Evolutionary conservation across 768 basidiomycete species (phyloP).

Genomic region (Hygrophorus russula): DNA sequence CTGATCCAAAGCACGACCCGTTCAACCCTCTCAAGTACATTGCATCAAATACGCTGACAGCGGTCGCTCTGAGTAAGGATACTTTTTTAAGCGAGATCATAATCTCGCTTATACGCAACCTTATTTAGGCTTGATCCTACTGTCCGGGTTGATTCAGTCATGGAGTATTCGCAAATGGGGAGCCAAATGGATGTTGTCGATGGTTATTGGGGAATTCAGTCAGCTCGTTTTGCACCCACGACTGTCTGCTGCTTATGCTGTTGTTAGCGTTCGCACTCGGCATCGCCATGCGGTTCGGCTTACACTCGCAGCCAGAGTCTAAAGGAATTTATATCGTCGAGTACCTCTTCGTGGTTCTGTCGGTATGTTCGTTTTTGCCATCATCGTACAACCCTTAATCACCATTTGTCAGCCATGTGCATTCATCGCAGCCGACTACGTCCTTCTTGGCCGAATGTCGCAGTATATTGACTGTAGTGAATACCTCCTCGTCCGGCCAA

Average conservation of each 20-base stretch:
- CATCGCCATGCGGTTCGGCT: slow-evolving; percentile 41
- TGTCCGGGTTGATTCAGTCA: slow-evolving; percentile 32
- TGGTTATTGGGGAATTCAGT: slow-evolving; percentile 54
- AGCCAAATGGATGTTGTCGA: slow-evolving; percentile 47
- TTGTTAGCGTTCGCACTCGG: slow-evolving; percentile 43
- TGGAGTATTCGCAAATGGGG: slow-evolving; percentile 31
- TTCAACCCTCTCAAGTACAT: too few relatives aligned
- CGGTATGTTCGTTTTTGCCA: slow-evolving; percentile 22
- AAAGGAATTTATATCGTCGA: slow-evolving; percentile 41
- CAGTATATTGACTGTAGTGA: slow-evolving; percentile 32
- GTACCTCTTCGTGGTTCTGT: slow-evolving; percentile 50
- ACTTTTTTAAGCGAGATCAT: background rate
- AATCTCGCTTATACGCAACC: background rate
- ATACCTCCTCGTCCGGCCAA: slow-evolving; percentile 37
- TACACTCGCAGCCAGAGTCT: slow-evolving; percentile 43
- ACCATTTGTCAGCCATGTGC: slow-evolving; percentile 45
- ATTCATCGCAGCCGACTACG: slow-evolving; percentile 60
- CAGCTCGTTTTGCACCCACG: slow-evolving; percentile 11
- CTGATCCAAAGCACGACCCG: too few relatives aligned
- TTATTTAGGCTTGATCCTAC: slow-evolving; percentile 23
- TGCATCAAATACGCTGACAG: too few relatives aligned
- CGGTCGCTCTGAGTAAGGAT: too few relatives aligned
- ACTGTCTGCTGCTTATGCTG: background rate
- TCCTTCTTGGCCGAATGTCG: slow-evolving; percentile 53
- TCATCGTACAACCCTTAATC: background rate